Evolutionary conservation across 768 basidiomycete species (phyloP).

Genomic region (Tricholoma terreum): DNA sequence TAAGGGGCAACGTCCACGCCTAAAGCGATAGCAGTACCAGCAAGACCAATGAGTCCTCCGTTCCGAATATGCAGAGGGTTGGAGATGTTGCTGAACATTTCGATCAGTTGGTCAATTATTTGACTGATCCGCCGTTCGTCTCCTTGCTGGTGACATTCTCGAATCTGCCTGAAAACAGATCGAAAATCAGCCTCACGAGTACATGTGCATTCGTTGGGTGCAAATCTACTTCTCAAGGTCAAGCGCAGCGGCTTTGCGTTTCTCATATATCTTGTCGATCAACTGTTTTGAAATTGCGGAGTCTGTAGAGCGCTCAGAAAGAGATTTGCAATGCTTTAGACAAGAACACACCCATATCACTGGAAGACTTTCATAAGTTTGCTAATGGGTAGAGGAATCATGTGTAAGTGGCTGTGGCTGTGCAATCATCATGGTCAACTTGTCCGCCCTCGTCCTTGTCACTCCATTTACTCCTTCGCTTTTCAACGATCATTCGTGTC

Average conservation of each 20-base stretch:
- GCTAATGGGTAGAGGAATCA: too few species aligned
- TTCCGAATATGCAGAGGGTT: constrained; percentile 90
- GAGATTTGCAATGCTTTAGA: neutral
- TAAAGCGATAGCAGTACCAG: constrained; percentile 94
- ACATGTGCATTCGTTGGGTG: neutral
- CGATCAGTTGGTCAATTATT: constrained; percentile 92
- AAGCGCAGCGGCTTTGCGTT: constrained; percentile 91
- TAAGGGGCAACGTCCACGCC: constrained; percentile 92
- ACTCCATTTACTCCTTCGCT: constrained; percentile 41
- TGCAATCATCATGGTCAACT: constrained; percentile 10
- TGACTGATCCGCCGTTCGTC: constrained; percentile 78
- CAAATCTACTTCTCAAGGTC: constrained; percentile 85
- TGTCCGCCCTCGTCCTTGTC: constrained; percentile 35
- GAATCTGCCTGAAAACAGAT: constrained; percentile 58
- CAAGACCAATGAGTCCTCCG: constrained; percentile 93
- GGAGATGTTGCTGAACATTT: constrained; percentile 82
- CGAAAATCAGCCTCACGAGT: neutral
- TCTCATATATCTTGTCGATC: constrained; percentile 94
- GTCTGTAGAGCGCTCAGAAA: constrained; percentile 40
- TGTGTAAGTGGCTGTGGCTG: too few species aligned
- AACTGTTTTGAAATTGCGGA: constrained; percentile 74
- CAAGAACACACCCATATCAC: constrained; percentile 25
- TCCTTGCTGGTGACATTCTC: constrained; percentile 79
- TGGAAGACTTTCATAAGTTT: neutral
- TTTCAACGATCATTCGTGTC: constrained; percentile 41